Conservation (phyloP, 2,329 filamentous ascomycete species). For the Berkeleyomyces rouxiae region DNA sequence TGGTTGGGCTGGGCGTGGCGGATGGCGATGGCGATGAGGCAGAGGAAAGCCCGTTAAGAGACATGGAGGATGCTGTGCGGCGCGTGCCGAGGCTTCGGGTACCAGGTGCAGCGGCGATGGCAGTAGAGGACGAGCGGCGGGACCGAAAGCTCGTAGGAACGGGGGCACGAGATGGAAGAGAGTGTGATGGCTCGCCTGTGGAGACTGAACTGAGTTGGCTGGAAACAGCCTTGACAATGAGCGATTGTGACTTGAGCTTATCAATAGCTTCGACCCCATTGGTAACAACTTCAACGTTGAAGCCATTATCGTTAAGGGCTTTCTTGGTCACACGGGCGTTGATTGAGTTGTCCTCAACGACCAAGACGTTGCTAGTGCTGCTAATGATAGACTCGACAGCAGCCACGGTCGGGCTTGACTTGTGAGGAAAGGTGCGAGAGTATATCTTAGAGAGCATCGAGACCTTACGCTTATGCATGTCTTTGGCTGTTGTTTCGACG, state of each 20-base stretch:
- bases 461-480: background rate
- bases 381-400: background rate
- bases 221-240: background rate
- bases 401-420: background rate
- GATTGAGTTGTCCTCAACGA: conserved; percentile 45
- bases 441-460: background rate
- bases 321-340: conserved; percentile 41
- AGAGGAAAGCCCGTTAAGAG: background rate
- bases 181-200: background rate
- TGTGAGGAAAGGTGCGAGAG: background rate
- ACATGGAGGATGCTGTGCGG: background rate
- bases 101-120: conserved; percentile 6
- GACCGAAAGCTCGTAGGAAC: conserved; percentile 5
- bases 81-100: background rate
- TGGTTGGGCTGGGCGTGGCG: background rate
- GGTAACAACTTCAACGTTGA: conserved; percentile 36
- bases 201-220: background rate
- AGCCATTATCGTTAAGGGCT: conserved; percentile 33
- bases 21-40: background rate
- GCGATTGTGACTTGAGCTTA: conserved; percentile 20
- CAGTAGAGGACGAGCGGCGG: conserved; percentile 7
- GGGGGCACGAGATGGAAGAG: background rate
- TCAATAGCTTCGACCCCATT: conserved; percentile 40
- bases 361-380: conserved; percentile 27
- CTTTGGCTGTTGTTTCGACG: background rate